Evolutionary conservation across 345 rosid species (phyloP).

Genomic region (Raphanus sativus): DNA sequence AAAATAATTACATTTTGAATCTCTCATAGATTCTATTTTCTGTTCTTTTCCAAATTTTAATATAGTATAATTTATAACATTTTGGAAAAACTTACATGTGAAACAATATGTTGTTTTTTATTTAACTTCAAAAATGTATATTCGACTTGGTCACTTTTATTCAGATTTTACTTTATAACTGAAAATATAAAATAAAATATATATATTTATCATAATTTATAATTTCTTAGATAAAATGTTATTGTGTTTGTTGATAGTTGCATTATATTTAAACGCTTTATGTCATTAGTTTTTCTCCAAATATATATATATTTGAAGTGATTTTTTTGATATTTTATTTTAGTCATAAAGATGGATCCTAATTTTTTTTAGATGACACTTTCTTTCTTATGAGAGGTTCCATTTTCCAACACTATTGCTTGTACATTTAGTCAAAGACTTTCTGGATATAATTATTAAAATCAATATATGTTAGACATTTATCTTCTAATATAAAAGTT

Average conservation of each 20-base stretch:
- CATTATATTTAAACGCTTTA: background rate
- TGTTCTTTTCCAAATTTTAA: background rate
- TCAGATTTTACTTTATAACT: background rate
- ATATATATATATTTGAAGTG: background rate
- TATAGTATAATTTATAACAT: background rate
- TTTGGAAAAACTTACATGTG: background rate
- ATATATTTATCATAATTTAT: background rate
- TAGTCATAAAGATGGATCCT: conserved; percentile 15
- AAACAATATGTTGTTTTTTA: background rate
- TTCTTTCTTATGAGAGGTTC: background rate
- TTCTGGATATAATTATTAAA: conserved; percentile 29
- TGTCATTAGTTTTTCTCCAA: background rate
- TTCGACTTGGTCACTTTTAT: background rate
- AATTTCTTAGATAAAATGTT: background rate
- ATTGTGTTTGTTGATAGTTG: background rate
- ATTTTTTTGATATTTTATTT: background rate
- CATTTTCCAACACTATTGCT: conserved; percentile 10
- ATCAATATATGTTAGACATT: conserved; percentile 19
- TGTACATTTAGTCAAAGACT: conserved; percentile 33
- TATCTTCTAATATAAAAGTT: conserved; percentile 23
- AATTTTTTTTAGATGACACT: background rate
- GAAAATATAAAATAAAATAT: background rate
- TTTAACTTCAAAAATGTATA: background rate
- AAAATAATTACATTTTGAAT: background rate
- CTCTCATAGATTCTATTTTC: background rate